phyloP scores from a whole-genome alignment of 805 yeast genomes.

The Lipomyces starkeyi region DNA sequence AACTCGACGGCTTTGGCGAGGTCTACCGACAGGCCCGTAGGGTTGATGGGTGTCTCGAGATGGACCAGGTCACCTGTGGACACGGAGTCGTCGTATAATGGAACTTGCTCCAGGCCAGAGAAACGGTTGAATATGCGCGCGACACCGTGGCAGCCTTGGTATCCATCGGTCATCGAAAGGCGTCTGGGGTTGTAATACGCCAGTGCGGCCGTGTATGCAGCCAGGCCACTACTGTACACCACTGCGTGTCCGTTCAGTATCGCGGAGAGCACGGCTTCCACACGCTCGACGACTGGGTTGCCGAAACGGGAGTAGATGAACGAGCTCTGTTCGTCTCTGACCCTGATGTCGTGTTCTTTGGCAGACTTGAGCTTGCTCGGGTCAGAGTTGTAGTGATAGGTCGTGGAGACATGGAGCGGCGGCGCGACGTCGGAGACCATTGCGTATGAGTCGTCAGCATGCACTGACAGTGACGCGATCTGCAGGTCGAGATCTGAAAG shows the following conservation, averaged over 20 bases:
- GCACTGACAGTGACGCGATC: constrained; percentile 53
- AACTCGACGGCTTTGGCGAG: constrained; percentile 65
- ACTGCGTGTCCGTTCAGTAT: constrained; percentile 70
- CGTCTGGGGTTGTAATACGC: constrained; percentile 73
- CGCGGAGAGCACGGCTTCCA: constrained; percentile 67
- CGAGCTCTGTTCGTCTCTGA: constrained; percentile 40
- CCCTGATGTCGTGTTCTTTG: constrained; percentile 38
- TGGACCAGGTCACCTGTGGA: constrained; percentile 77
- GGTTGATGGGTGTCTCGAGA: constrained; percentile 88
- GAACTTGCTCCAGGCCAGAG: constrained; percentile 58
- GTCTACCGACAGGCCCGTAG: constrained; percentile 71
- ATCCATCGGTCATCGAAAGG: constrained; percentile 77
- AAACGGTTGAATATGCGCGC: constrained; percentile 66
- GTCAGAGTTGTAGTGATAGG: constrained; percentile 68
- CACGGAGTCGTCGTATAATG: constrained; percentile 54
- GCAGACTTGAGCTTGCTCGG: constrained; percentile 60
- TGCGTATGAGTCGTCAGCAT: constrained; percentile 66
- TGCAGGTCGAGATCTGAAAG: constrained; percentile 13
- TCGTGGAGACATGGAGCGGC: constrained; percentile 83
- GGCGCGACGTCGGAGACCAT: constrained; percentile 55
- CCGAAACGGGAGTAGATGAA: constrained; percentile 72
- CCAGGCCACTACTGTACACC: constrained; percentile 76
- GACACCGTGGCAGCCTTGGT: constrained; percentile 83
- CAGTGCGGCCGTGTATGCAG: constrained; percentile 80
- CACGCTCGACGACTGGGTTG: constrained; percentile 73